A percentile compares a stretch with the other conserved stretches of the same genome.
phyloP scores from a whole-genome alignment of 805 yeast genomes.

The Pichia heedii region DNA sequence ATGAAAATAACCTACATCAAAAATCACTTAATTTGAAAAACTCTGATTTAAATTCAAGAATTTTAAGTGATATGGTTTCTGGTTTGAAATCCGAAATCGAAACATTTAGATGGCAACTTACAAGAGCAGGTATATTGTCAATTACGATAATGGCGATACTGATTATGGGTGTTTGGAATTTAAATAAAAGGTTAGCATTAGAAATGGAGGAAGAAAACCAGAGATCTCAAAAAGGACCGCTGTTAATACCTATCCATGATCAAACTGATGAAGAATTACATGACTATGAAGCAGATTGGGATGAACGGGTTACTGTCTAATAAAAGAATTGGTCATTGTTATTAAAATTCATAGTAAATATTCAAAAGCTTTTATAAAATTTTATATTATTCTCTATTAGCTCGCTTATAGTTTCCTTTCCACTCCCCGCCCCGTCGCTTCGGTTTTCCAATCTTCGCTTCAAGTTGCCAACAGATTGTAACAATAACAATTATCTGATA shows the following conservation, averaged over 20 bases:
- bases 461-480: no score
- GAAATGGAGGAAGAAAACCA: constrained; percentile 20
- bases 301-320: constrained; percentile 25
- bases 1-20: constrained; percentile 70
- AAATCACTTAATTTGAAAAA: constrained; percentile 58
- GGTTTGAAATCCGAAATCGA: constrained; percentile 84
- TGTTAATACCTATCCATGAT: constrained; percentile 34
- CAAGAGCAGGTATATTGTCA: constrained; percentile 78
- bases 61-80: constrained; percentile 70
- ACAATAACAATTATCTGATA: no score
- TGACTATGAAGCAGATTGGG: constrained; percentile 49
- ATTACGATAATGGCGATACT: constrained; percentile 57
- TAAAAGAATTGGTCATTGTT: background rate
- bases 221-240: constrained; percentile 14
- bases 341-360: no score
- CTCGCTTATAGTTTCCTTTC: no score
- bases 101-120: constrained; percentile 84
- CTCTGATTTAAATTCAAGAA: constrained; percentile 78
- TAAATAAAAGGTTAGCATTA: constrained; percentile 29
- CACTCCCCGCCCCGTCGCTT: no score
- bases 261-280: constrained; percentile 45
- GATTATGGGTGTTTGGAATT: constrained; percentile 43
- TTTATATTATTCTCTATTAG: no score
- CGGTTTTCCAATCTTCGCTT: no score
- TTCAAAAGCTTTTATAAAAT: no score